A percentile compares a stretch with the other conserved stretches of the same genome.
Conservation (phyloP, 805 yeast genomes). For the Ogataea methylovora region DNA sequence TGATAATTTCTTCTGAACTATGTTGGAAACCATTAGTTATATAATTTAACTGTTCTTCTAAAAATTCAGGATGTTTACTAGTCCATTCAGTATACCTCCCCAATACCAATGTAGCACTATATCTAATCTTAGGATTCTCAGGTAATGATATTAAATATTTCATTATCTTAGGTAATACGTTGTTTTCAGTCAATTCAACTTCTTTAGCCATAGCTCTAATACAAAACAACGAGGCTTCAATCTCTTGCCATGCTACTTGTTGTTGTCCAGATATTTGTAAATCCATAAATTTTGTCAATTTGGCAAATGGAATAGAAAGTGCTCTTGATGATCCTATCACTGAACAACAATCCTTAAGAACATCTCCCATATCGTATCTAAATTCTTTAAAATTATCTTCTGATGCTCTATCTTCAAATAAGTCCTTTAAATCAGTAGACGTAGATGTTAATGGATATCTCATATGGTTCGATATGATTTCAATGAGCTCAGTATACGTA, state of each 20-base stretch:
- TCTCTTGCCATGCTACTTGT: constrained; percentile 64
- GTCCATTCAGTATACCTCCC: constrained; percentile 99
- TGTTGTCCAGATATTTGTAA: constrained; percentile 26
- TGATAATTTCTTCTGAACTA: constrained; percentile 42
- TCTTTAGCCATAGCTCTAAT: constrained; percentile 94
- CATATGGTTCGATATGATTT: constrained; percentile 58
- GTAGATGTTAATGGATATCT: constrained; percentile 52
- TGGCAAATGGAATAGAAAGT: constrained; percentile 59
- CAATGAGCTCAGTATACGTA: constrained; percentile 50
- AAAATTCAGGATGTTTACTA: constrained; percentile 68
- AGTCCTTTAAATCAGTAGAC: constrained; percentile 30
- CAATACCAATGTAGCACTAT: constrained; percentile 85
- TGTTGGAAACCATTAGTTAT: constrained; percentile 63
- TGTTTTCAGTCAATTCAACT: constrained; percentile 56
- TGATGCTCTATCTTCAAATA: constrained; percentile 68
- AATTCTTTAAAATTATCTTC: constrained; percentile 92
- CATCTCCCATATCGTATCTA: constrained; percentile 96
- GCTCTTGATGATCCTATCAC: constrained; percentile 76
- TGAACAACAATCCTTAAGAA: constrained; percentile 90
- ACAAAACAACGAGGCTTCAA: constrained; percentile 86
- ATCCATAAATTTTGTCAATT: constrained; percentile 36
- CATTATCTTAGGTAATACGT: constrained; percentile 74
- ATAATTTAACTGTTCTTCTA: constrained; percentile 78
- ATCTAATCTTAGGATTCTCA: constrained; percentile 78
- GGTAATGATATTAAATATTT: constrained; percentile 61